phyloP scores from a whole-genome alignment of 23 red algal species.

The Pyropia yezoensis region DNA sequence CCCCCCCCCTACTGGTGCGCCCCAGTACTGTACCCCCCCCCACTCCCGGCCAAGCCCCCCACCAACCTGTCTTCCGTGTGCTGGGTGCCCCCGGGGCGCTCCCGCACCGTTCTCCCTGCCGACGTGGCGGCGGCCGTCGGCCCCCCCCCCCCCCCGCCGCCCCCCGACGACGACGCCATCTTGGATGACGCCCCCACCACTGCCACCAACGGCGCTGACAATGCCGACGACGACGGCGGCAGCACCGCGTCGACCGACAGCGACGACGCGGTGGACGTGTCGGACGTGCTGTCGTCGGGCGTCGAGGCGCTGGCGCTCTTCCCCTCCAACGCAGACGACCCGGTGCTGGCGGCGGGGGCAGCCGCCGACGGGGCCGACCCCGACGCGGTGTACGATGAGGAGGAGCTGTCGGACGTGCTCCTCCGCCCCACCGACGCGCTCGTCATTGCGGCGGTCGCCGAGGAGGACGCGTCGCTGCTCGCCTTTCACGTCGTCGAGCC shows the following conservation, averaged over 20 bases:
- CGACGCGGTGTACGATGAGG: slow-evolving; percentile 49
- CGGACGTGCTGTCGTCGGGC: slow-evolving; percentile 48
- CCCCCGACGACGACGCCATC: too few relatives aligned
- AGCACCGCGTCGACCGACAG: slow-evolving; percentile 1
- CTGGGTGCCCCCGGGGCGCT: too few relatives aligned
- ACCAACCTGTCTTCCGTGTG: too few relatives aligned
- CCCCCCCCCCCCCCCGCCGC: too few relatives aligned
- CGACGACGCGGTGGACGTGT: slow-evolving; percentile 31
- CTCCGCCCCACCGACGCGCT: slow-evolving; percentile 54
- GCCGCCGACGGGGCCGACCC: slow-evolving; percentile 2
- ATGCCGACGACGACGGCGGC: slow-evolving; percentile 1
- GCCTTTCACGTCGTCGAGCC: slow-evolving; percentile 38
- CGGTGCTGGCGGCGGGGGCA: slow-evolving; percentile 18
- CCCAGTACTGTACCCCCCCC: too few relatives aligned
- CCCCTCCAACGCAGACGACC: slow-evolving; percentile 39
- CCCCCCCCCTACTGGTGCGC: too few relatives aligned
- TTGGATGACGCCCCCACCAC: too few relatives aligned
- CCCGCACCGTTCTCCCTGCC: too few relatives aligned
- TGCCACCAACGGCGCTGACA: too few relatives aligned
- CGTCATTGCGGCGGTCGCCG: slow-evolving; percentile 32
- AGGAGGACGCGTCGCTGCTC: slow-evolving; percentile 59
- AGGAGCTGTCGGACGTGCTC: slow-evolving; percentile 58
- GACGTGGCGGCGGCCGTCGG: too few relatives aligned
- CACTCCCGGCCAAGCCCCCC: too few relatives aligned
- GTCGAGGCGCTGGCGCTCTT: slow-evolving; percentile 44